Base-by-base conservation (phyloP, 1,284 basidiomycete species). In the Irpex rosettiformis region DNA sequence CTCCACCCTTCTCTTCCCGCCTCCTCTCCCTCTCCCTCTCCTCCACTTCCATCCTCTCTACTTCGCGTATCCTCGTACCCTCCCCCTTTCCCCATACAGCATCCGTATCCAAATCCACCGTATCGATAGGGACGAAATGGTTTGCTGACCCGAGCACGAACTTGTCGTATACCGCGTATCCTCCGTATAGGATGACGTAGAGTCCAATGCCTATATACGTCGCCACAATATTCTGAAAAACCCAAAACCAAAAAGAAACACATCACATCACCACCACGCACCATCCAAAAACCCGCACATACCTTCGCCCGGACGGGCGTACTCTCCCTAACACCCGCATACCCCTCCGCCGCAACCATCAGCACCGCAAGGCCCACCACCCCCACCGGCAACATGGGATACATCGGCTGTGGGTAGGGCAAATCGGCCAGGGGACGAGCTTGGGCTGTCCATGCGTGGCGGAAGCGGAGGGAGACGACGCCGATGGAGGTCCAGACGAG, bases 401-500 rank as follows among this genome's bases (percentile, higher is more conserved):
- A 80, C 40, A 82, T 59, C 1, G 80, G 81, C 54, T 82, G 80
- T 1, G 58, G 61, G 61, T 78, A 83, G 0, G 80, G 79, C 22
- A 82, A 65, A 64, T 82, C 80, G 0, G 63, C 62, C 3, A 80
- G 66, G 1, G 67, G 59, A 33, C 75, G 69, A 18, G 75, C 75
- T 51, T 78, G 78, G 0, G 72, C 74, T 21, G 57, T 62, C 69
- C 78, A 82, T n/a, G 37, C 4, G 79, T 80, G 11, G 27, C 81
- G 76, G 70, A 84, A 83, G 16, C 80, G 78, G 33, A 82, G 57
- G 1, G 80, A 82, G 33, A 83, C 80, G 21, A 73, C 18, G 5
- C 85, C 81, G 63, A 91, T 78, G 25, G 78, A 77, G 28, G 75
- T 79, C 84, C 85, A 89, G 22, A 82, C 83, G 52, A 89, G 77